A percentile compares a stretch with the other conserved stretches of the same genome.
These are phyloP conservation scores for Myxozyma udenii DNA, from an alignment of 805 yeast genomes.

Conservation along the genomic window DNA sequence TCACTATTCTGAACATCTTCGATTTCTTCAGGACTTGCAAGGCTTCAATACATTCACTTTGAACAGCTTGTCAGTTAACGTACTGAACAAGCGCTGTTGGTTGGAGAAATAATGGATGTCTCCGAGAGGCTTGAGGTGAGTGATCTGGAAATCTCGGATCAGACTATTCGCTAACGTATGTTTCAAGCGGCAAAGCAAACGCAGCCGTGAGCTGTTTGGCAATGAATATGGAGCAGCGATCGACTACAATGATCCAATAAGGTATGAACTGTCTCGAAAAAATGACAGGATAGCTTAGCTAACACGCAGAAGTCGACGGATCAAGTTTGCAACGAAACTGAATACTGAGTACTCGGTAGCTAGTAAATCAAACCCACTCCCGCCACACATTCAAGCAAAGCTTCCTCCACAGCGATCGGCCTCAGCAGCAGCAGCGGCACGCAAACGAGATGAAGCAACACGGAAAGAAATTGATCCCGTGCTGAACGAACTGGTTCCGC, in stretches of 20 bases:
- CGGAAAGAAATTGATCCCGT: conserved; percentile 19
- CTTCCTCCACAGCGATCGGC: conserved; percentile 18
- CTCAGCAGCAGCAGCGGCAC: conserved; percentile 8
- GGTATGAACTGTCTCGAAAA: conserved; percentile 5
- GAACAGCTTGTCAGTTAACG: no score
- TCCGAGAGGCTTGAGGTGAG: neutral
- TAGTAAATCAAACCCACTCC: conserved; percentile 23
- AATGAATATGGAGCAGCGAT: conserved; percentile 27
- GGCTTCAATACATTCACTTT: no score
- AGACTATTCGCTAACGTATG: neutral
- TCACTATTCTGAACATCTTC: no score
- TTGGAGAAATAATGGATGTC: neutral
- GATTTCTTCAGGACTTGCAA: no score
- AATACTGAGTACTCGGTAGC: conserved; percentile 30
- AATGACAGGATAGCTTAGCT: no score
- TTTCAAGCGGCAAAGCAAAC: conserved; percentile 20
- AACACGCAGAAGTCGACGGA: conserved; percentile 20
- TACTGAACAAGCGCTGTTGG: no score
- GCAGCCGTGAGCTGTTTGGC: conserved; percentile 29
- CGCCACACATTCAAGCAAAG: conserved; percentile 33
- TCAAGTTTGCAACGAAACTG: conserved; percentile 22
- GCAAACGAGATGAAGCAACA: conserved; percentile 15
- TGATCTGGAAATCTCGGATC: no score
- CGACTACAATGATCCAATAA: conserved; percentile 26
- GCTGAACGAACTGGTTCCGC: conserved; percentile 18